These are phyloP conservation scores for Lobosporangium transversale DNA, from an alignment of 192 early-diverging fungal species.

Conservation along the genomic window DNA sequence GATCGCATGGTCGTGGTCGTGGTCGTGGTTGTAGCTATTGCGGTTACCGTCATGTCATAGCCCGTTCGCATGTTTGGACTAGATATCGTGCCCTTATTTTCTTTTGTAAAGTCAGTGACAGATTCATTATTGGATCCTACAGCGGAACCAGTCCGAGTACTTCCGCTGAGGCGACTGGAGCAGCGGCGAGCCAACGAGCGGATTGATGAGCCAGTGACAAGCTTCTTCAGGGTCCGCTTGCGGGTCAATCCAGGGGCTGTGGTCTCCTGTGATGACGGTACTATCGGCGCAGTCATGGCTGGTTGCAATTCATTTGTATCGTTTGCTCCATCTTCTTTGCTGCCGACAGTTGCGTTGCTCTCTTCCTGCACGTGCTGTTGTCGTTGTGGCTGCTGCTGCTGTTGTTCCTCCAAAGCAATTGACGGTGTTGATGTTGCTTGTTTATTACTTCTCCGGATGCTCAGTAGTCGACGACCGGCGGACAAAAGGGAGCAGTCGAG, in stretches of 20 bases:
- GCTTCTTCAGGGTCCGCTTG: slow-evolving; percentile 31
- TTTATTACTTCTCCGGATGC: too few species aligned
- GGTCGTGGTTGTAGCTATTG: too few species aligned
- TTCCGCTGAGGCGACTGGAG: slow-evolving; percentile 22
- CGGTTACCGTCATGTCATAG: too few species aligned
- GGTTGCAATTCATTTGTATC: neutral
- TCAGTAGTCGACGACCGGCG: too few species aligned
- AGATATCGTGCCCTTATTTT: neutral
- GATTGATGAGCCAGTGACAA: too few species aligned
- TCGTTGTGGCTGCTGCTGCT: too few species aligned
- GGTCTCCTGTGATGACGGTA: neutral
- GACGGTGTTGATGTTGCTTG: too few species aligned
- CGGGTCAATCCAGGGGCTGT: neutral
- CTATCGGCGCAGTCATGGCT: neutral
- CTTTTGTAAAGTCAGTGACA: slow-evolving; percentile 7
- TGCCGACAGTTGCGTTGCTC: neutral
- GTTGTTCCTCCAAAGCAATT: neutral
- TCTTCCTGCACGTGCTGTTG: too few species aligned
- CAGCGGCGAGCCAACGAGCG: slow-evolving; percentile 41
- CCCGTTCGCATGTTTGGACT: neutral
- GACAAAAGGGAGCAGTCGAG: too few species aligned
- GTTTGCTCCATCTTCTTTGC: neutral
- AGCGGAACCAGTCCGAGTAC: slow-evolving; percentile 31
- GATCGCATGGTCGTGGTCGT: too few species aligned
- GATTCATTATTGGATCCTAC: slow-evolving; percentile 38